phyloP scores from a whole-genome alignment of 1,284 basidiomycete genomes.

The Moesziomyces sp. region DNA sequence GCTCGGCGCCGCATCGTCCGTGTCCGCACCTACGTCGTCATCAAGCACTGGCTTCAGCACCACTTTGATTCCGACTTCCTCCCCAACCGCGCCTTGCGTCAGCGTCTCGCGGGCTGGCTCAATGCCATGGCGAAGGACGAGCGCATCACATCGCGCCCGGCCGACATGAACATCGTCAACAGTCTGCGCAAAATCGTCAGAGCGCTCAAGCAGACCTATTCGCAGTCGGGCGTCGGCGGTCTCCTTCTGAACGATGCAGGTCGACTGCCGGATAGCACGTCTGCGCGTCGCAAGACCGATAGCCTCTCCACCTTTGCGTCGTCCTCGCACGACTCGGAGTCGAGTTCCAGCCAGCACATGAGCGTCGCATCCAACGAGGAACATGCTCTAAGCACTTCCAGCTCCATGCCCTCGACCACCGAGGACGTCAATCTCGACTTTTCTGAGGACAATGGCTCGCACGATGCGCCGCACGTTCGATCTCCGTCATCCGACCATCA shows the following conservation, averaged over 20 bases:
- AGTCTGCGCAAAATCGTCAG: constrained; percentile 55
- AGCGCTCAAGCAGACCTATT: constrained; percentile 55
- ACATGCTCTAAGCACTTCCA: constrained; percentile 11
- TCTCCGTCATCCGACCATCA: constrained; percentile 10
- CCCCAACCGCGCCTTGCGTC: constrained; percentile 49
- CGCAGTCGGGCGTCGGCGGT: constrained; percentile 46
- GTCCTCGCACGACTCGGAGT: constrained; percentile 29
- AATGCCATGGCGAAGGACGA: constrained; percentile 47
- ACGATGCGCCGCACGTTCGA: constrained; percentile 11
- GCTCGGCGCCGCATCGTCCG: constrained; percentile 57
- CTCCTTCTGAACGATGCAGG: constrained; percentile 46
- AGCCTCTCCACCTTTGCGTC: constrained; percentile 36
- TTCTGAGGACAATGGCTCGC: constrained; percentile 26
- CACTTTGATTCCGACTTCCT: constrained; percentile 62
- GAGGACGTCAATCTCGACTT: constrained; percentile 46
- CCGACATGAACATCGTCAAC: constrained; percentile 51
- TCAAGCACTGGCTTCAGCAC: constrained; percentile 60
- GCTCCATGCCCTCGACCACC: constrained; percentile 11
- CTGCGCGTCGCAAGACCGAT: constrained; percentile 22
- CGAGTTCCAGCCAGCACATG: constrained; percentile 1
- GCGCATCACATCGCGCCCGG: constrained; percentile 28
- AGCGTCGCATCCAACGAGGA: constrained; percentile 13
- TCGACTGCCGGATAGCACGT: constrained; percentile 17
- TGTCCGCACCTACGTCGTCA: constrained; percentile 59
- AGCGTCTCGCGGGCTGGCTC: constrained; percentile 54